Base-by-base conservation (phyloP, 164 flowering plant species). In the Nelumbo lutea region DNA sequence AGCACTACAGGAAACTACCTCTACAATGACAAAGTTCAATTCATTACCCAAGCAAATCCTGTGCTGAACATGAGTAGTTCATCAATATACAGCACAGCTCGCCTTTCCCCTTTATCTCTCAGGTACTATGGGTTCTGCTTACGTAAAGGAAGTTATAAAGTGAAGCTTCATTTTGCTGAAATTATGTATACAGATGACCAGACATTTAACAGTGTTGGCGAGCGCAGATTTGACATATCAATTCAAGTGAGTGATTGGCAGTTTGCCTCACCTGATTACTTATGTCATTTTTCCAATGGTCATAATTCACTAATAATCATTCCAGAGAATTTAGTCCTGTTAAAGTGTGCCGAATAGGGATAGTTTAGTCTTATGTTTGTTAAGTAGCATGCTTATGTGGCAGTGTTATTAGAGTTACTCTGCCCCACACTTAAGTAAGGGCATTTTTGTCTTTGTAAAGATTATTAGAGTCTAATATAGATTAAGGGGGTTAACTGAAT, bases 81-180 rank as follows among this genome's bases (percentile, higher is more conserved):
- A 52, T 80, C 64, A 0, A 58, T 79, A 61, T 91, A 85, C 68
- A 57, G 64, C 66, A 76, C 83, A 40, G 94, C 98, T 39, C 97
- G 97, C 9, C 67, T 80, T 41, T 57, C 96, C 39, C 89, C 98
- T 47, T 14, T 77, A 15, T 91, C 96, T 7, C 87, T 94, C 71
- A 89, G 75, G 68, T 94, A 90, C 75, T 90, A 84, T 74, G 98
- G 91, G 14, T 79, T 90, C 66, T 94, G 98, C 76, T 56, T 91
- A 77, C 69, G 71, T 38, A 70, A 75, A 13, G 98, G 98, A 4
- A 88, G 78, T 66, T 95, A 92, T 67, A 83, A 62, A 62, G 96
- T 95, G 52, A 69, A 62, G 48, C 96, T 95, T 46, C 96, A 90
- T 73, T 95, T 95, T 78, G 94, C 96, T 40, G 98, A 92, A 76